phyloP scores from a whole-genome alignment of 2,329 filamentous ascomycete genomes.

The Exophiala alcalophila region DNA sequence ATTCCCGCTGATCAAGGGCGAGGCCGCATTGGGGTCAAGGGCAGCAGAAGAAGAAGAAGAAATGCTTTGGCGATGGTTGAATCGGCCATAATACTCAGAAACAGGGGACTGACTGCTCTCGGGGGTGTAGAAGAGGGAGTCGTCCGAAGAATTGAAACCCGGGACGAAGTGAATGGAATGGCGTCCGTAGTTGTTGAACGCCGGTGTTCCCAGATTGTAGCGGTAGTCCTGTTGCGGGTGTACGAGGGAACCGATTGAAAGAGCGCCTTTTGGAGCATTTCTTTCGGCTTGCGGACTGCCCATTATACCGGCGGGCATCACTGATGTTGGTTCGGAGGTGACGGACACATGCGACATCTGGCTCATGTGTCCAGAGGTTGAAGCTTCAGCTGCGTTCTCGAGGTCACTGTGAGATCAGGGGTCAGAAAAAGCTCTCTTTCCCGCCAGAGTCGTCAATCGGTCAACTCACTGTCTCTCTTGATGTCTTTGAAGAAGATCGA shows the following conservation, averaged over 20 bases:
- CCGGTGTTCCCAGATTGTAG: conserved; percentile 25
- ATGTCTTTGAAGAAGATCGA: conserved; percentile 48
- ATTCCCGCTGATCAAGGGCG: conserved; percentile 26
- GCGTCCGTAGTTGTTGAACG: conserved; percentile 21
- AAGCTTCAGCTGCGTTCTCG: conserved; percentile 17
- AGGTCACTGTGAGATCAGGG: conserved; percentile 21
- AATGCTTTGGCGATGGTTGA: conserved; percentile 29
- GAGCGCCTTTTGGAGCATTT: conserved; percentile 25
- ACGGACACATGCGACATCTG: conserved; percentile 21
- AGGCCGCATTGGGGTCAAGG: conserved; percentile 26
- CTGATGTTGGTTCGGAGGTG: conserved; percentile 25
- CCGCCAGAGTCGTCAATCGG: neutral
- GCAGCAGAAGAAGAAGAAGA: conserved; percentile 31
- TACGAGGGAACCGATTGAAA: conserved; percentile 31
- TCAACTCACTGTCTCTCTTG: conserved; percentile 50
- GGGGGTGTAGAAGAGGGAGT: conserved; percentile 30
- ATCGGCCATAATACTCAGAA: conserved; percentile 29
- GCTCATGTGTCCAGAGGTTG: conserved; percentile 16
- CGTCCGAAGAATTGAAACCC: conserved; percentile 27
- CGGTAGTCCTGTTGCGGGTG: conserved; percentile 29
- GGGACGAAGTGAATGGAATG: conserved; percentile 24
- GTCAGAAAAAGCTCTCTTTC: conserved; percentile 8
- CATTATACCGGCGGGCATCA: conserved; percentile 25
- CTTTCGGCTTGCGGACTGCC: conserved; percentile 25
- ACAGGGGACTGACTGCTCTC: conserved; percentile 31